Evolutionary conservation across 2,329 filamentous ascomycete species (phyloP), one percentile per base, ranked within the genome.

Genomic region (Pseudogymnoascus sp.): DNA sequence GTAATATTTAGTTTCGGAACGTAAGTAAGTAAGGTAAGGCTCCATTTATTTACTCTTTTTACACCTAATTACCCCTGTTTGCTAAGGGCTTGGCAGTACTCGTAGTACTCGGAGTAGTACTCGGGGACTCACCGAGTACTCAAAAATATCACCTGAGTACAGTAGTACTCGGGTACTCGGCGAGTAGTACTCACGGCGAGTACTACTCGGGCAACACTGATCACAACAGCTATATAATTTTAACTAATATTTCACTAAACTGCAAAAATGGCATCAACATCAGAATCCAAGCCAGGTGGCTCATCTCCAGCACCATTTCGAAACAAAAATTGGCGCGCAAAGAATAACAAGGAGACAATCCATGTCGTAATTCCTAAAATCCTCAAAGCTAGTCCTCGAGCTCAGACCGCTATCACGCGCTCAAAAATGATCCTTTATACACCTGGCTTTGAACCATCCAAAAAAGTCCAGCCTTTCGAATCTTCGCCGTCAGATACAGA

Each of bases 331-430:
- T 43, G 60, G 38, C 67, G 68, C 16, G 66, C 69, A 31, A 68
- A 66, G 18, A 37, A 68, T 6, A 68, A 68, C 18, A 69, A 69
- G 62, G 62, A 68, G 25, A 70, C 68, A 23, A 66, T 71, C 59
- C 66, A 68, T 34, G 65, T 64, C 18, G 49, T 65, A 16, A 65
- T 69, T 11, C 69, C 68, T 8, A 63, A 64, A 34, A 49, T 70
- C 14, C 18, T 71, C 7, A 67, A 66, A 16, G 60, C 63, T 3
- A 59, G 66, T 36, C 3, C 49, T 31, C 65, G 63, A 18, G 67
- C 66, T 18, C 59, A 49, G n/a, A 60, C 46, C 12, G 66, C 64
- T 25, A 49, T 66, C 34, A 59, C 63, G 4, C 62, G 62, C 14
- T 64, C 68, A 28, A 62, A 68, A 18, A 49, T 69, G 3, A 66